Evolutionary conservation across 2,329 filamentous ascomycete genomes (phyloP), one percentile per base, ranked within the genome.

Genomic region (Ampelomyces quisqualis): DNA sequence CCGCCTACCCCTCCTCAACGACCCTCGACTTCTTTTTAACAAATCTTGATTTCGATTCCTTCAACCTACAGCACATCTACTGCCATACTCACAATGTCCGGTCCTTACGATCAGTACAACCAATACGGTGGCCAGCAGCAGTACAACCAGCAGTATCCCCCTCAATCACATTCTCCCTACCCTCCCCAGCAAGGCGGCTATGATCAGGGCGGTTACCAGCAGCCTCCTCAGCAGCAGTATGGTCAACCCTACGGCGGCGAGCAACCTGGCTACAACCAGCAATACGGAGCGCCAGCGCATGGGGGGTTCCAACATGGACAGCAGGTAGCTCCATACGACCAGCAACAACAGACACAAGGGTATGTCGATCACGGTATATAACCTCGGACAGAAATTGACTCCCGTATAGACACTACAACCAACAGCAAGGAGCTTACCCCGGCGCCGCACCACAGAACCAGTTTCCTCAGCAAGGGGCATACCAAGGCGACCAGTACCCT

Each of bases 281-380:
- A 60, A 34, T 77, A 75, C 45, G 73, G 73, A 23, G 72, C 75
- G 11, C 74, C 75, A 20, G 63, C 63, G 20, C 62, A 73, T 15
- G 71, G 73, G 28, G 75, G 73, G n/a, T 76, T 75, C 56, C 72
- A 77, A 53, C 73, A 72, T 49, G 71, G 73, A 17, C 69, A 72
- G 41, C 53, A 60, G 33, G 50, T 52, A 40, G 54, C 55, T 18
- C 57, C 57, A 1, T 65, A 70, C 37, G 55, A 53, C 15, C 65
- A 69, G 40, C 35, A 35, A 23, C 63, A 64, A 28, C 53, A 66
- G 18, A n/a, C n/a, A n/a, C 64, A 64, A 61, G 64, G 60, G 62
- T 68, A 52, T 54, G 57, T 45, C 20, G 17, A 21, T 11, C 2
- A 8, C 18, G 18, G 15, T 19, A 35, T 15, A 20, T 1, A 5